Evolutionary conservation across 1,284 basidiomycete species (phyloP), one percentile per base, ranked within the genome.

Genomic region (Volvariella volvacea): DNA sequence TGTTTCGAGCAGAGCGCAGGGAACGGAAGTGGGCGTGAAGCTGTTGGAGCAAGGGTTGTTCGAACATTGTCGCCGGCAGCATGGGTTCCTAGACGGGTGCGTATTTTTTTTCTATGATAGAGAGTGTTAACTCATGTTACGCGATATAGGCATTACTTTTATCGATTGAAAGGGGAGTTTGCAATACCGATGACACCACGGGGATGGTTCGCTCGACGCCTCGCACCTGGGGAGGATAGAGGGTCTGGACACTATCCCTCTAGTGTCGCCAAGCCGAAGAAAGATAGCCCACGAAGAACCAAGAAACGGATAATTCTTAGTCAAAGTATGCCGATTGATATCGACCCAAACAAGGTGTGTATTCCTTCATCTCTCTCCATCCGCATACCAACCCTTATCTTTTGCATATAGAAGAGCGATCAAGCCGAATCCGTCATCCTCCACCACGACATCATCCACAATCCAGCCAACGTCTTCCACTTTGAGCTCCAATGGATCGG

Each of bases 401-500:
- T 9, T 9, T 28, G 25, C n/a, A 16, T 36, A 22, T 55, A 87
- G 83, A 80, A 78, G 63, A 93, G 88, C 50, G 85, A 91, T 57
- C 83, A 92, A 53, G 86, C 91, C 1, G 92, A 96, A 58, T 80
- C 83, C 3, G 88, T 92, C 19, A 74, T 93, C 31, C 71, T 95
- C 22, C 92, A 96, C 58, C 82, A 92, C 58, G 93, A 96, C 62
- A 81, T 94, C 47, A 88, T 93, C 42, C 92, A 96, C 63, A 95
- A 95, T 57, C 86, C 90, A 0, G 77, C 74, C 14, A 94, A 87
- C 33, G 91, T 90, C 45, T 94, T 94, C 66, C 92, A 96, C 64
- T 92, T 96, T 56, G 94, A 99, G 63, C 73, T 99, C 34, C 92
- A 98, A 53, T 99, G 96, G 95, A 84, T 98, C 19, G 93, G 92